Evolutionary conservation across 2,329 filamentous ascomycete genomes (phyloP).

Genomic region (Periconia sp.): DNA sequence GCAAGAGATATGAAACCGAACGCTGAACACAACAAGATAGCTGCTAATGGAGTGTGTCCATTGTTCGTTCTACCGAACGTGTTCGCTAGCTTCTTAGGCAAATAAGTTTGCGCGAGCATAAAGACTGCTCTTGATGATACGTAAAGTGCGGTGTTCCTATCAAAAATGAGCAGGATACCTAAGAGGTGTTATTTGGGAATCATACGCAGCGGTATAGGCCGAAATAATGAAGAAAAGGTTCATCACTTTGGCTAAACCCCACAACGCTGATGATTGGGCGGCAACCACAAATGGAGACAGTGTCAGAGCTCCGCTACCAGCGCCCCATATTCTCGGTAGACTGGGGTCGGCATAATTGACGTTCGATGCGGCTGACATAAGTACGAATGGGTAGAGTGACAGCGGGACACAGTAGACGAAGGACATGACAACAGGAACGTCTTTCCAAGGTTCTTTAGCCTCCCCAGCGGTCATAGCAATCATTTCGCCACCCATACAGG

Average conservation of each 20-base stretch:
- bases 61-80: slow-evolving; percentile 37
- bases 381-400: slow-evolving; percentile 29
- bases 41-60: slow-evolving; percentile 35
- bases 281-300: slow-evolving; percentile 37
- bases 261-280: slow-evolving; percentile 26
- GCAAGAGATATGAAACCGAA: slow-evolving; percentile 36
- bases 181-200: neutral
- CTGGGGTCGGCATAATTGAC: slow-evolving; percentile 35
- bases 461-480: slow-evolving; percentile 40
- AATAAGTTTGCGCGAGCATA: slow-evolving; percentile 31
- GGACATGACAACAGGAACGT: slow-evolving; percentile 36
- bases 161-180: neutral
- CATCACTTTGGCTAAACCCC: slow-evolving; percentile 26
- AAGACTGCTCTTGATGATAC: slow-evolving; percentile 37
- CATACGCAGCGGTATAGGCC: slow-evolving; percentile 39
- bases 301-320: slow-evolving; percentile 5
- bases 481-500: slow-evolving; percentile 38
- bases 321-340: slow-evolving; percentile 27
- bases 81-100: slow-evolving; percentile 19
- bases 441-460: slow-evolving; percentile 33
- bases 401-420: slow-evolving; percentile 40
- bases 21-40: slow-evolving; percentile 34
- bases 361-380: slow-evolving; percentile 35
- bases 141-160: slow-evolving; percentile 39
- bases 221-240: slow-evolving; percentile 39